These are phyloP conservation scores for Penicillium digitatum DNA, from an alignment of 2,329 filamentous ascomycete species.

Conservation along the genomic window DNA sequence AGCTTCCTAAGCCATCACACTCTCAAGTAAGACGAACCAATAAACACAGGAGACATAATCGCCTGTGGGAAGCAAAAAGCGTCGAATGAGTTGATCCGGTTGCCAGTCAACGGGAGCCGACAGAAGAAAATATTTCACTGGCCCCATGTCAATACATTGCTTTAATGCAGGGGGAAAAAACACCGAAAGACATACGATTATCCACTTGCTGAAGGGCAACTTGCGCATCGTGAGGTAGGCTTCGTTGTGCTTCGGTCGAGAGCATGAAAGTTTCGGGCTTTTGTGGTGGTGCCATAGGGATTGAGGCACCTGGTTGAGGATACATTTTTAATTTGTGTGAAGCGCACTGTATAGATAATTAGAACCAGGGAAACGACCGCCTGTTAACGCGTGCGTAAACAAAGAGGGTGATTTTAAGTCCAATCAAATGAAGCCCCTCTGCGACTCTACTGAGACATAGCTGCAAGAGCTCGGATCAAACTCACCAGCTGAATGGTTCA, in stretches of 20 bases:
- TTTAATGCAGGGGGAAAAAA: neutral
- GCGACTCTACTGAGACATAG: slow-evolving; percentile 11
- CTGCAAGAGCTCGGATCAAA: slow-evolving; percentile 19
- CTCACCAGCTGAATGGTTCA: slow-evolving; percentile 12
- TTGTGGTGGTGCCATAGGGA: slow-evolving; percentile 86
- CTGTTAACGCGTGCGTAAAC: slow-evolving; percentile 19
- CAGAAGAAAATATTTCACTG: slow-evolving; percentile 99
- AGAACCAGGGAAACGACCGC: slow-evolving; percentile 20
- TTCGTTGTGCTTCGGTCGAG: slow-evolving; percentile 94
- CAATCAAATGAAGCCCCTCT: slow-evolving; percentile 4
- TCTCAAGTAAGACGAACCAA: slow-evolving; percentile 56
- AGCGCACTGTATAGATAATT: slow-evolving; percentile 14
- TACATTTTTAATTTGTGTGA: slow-evolving; percentile 57
- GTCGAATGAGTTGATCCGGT: slow-evolving; percentile 90
- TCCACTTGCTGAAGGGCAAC: slow-evolving; percentile 97
- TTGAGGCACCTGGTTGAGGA: slow-evolving; percentile 71
- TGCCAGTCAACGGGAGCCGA: slow-evolving; percentile 98
- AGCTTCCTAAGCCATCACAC: slow-evolving; percentile 7
- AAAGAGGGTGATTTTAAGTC: slow-evolving; percentile 12
- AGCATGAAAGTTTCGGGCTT: slow-evolving; percentile 99
- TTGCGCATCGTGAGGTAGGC: slow-evolving; percentile 91
- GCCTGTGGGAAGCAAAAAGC: slow-evolving; percentile 91
- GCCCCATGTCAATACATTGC: slow-evolving; percentile 10
- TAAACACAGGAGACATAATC: slow-evolving; percentile 98
- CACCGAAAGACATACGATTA: slow-evolving; percentile 65